phyloP scores from a whole-genome alignment of 768 basidiomycete species.

The Cystobasidium onofrii region DNA sequence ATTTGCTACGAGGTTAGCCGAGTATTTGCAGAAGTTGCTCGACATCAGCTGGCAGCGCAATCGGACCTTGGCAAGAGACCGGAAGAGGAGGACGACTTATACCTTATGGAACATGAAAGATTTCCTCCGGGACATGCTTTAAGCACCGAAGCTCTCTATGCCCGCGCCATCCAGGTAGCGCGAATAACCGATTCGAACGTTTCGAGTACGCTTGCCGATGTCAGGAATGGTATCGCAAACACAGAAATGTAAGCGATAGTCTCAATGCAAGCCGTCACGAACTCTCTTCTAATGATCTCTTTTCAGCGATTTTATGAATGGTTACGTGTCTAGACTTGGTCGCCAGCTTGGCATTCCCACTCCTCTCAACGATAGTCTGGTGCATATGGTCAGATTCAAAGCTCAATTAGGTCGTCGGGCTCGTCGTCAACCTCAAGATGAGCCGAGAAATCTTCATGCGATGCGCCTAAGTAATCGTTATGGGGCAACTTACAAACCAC shows the following conservation, averaged over 20 bases:
- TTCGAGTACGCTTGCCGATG: slow-evolving; percentile 72
- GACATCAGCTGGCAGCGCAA: slow-evolving; percentile 32
- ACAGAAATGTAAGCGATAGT: slow-evolving; percentile 21
- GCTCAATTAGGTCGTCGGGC: not conserved
- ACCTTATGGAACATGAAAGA: slow-evolving; percentile 45
- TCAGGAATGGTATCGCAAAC: slow-evolving; percentile 52
- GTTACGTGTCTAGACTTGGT: not conserved
- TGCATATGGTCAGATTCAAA: not conserved
- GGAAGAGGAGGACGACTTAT: slow-evolving; percentile 10
- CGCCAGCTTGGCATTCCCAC: not conserved
- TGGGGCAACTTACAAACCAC: not conserved
- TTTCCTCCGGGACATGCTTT: slow-evolving; percentile 51
- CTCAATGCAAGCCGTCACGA: too few species aligned
- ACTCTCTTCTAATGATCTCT: not conserved
- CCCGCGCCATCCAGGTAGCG: slow-evolving; percentile 58
- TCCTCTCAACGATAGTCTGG: slow-evolving; percentile 20
- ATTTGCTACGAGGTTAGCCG: slow-evolving; percentile 66
- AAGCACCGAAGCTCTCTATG: slow-evolving; percentile 50
- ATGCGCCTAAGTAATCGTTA: not conserved
- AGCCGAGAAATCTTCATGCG: not conserved
- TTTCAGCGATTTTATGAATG: slow-evolving; percentile 9
- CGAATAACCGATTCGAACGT: slow-evolving; percentile 58
- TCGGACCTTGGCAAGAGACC: not conserved
- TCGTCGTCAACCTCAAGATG: not conserved
- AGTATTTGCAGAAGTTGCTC: slow-evolving; percentile 51